Percentiles rank a stretch among this genome's conserved stretches.
These are phyloP conservation scores for Phytophthora boehmeriae DNA, from an alignment of 352 stramenopile species.

Conservation along the genomic window DNA sequence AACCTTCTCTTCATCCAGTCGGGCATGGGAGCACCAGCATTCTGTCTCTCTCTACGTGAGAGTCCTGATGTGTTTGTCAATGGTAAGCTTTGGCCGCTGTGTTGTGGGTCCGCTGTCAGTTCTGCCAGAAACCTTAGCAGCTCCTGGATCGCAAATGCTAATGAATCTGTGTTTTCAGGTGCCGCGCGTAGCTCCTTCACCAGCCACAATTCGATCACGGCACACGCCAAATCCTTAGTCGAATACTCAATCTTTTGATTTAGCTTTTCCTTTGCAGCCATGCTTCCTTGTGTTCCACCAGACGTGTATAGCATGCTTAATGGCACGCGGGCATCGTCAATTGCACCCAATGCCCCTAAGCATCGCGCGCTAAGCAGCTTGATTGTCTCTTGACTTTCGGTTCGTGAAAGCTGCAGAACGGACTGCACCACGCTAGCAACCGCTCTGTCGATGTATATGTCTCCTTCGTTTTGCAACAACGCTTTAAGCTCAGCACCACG, in stretches of 20 bases:
- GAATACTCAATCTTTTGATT: constrained; percentile 62
- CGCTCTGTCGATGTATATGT: constrained; percentile 64
- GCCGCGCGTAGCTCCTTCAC: constrained; percentile 86
- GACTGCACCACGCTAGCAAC: constrained; percentile 67
- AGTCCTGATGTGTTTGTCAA: constrained; percentile 19
- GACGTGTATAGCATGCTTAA: constrained; percentile 66
- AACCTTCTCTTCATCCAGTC: constrained; percentile 89
- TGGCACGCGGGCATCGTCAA: constrained; percentile 81
- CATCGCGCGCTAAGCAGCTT: constrained; percentile 78
- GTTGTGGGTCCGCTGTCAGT: constrained; percentile 73
- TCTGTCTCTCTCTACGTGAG: constrained; percentile 24
- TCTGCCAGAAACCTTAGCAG: constrained; percentile 83
- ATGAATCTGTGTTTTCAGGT: constrained; percentile 79
- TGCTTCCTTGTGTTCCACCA: constrained; percentile 21
- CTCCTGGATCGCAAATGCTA: constrained; percentile 88
- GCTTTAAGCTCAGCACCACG: constrained; percentile 61
- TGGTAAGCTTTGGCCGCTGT: constrained; percentile 62
- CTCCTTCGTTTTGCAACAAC: constrained; percentile 75
- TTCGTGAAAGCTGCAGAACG: constrained; percentile 70
- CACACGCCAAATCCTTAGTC: constrained; percentile 81
- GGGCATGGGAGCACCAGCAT: constrained; percentile 47
- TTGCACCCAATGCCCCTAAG: constrained; percentile 77
- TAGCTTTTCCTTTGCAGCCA: constrained; percentile 46
- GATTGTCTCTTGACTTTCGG: constrained; percentile 65
- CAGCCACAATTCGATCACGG: constrained; percentile 83